Evolutionary conservation across 202 grass and related monocot genomes (phyloP).

Genomic region (Carex arenaria): DNA sequence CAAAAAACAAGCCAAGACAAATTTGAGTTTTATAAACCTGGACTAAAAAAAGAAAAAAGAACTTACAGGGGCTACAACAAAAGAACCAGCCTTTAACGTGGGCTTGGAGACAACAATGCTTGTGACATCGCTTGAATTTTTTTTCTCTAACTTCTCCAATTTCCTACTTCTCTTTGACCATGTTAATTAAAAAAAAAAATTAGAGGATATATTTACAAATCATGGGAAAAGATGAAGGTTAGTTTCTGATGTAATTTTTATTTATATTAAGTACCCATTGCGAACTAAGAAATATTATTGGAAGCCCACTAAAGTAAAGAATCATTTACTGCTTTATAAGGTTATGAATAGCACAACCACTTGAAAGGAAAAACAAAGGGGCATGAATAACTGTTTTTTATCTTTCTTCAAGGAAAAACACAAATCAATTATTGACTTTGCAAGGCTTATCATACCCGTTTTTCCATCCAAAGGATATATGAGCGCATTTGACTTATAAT

Average conservation of each 20-base stretch:
- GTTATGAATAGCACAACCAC: background rate
- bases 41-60: background rate
- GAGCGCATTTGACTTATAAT: constrained; percentile 95
- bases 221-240: background rate
- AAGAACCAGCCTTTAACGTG: constrained; percentile 61
- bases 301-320: background rate
- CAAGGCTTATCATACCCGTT: constrained; percentile 55
- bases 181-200: background rate
- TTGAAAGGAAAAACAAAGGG: background rate
- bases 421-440: constrained; percentile 4
- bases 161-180: constrained; percentile 42
- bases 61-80: constrained; percentile 93
- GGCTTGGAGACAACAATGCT: constrained; percentile 41
- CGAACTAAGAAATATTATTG: background rate
- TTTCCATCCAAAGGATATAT: constrained; percentile 97
- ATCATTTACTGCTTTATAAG: background rate
- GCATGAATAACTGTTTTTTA: background rate
- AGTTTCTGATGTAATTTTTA: background rate
- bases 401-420: background rate
- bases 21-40: background rate
- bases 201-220: constrained; percentile 7
- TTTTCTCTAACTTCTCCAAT: constrained; percentile 33
- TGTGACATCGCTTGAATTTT: constrained; percentile 34
- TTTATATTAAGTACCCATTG: background rate
- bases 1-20: background rate